These are phyloP conservation scores for Chlorella vulgaris DNA, from an alignment of 139 green algal species.

Conservation along the genomic window DNA sequence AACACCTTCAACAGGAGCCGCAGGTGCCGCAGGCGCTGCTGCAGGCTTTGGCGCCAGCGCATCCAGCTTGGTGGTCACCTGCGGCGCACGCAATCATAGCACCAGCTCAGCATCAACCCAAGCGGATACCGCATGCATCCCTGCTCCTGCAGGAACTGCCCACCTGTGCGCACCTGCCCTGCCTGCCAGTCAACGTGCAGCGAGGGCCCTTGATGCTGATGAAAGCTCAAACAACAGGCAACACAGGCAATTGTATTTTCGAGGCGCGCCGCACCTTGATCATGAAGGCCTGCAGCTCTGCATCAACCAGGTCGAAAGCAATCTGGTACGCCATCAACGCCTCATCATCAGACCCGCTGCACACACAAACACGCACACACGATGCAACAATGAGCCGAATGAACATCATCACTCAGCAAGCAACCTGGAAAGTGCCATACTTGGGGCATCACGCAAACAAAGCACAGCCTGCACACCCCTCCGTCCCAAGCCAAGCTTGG, in stretches of 20 bases:
- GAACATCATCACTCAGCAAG: no score
- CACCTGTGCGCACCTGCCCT: background rate
- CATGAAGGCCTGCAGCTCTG: constrained; percentile 93
- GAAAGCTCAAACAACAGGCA: background rate
- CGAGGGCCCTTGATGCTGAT: background rate
- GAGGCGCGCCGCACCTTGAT: constrained; percentile 11
- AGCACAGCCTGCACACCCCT: no score
- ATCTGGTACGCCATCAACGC: constrained; percentile 94
- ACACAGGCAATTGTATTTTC: background rate
- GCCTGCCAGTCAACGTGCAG: background rate
- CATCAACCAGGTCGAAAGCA: constrained; percentile 96
- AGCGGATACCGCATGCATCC: no score
- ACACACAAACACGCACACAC: background rate
- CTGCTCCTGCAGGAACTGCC: no score
- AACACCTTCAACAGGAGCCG: constrained; percentile 28
- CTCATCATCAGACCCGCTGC: constrained; percentile 57
- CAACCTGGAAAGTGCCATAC: no score
- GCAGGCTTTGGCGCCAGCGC: constrained; percentile 5
- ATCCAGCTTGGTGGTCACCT: constrained; percentile 29
- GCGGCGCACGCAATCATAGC: background rate
- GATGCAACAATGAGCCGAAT: no score
- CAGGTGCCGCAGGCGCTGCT: background rate
- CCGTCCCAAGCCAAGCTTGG: no score
- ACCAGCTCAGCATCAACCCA: no score
- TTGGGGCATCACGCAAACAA: no score